Conservation (phyloP, 2,329 filamentous ascomycete species). For the Fusarium luffae region DNA sequence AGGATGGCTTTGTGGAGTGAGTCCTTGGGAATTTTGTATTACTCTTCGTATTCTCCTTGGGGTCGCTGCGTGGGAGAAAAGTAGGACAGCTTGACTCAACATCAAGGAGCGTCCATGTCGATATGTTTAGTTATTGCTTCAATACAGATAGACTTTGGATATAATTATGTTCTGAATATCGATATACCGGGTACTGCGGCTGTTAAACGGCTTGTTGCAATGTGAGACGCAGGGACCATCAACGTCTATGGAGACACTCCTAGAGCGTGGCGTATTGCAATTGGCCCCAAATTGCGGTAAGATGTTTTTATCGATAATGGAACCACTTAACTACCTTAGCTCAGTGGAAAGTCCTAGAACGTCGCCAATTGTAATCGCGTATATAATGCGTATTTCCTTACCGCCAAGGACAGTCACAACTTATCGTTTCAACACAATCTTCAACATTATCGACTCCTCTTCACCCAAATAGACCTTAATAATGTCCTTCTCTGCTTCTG, state of each 20-base stretch:
- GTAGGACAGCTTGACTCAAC: not conserved
- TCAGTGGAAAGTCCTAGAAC: not conserved
- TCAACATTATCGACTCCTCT: not conserved
- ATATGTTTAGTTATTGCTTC: not conserved
- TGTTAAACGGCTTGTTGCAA: not conserved
- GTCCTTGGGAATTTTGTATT: accelerated
- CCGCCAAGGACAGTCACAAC: not conserved
- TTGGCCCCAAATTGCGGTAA: not conserved
- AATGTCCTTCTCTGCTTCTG: not conserved
- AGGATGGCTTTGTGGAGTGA: not conserved
- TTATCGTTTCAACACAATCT: not conserved
- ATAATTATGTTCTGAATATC: not conserved
- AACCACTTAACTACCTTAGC: not conserved
- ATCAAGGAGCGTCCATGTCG: accelerated
- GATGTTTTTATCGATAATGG: not conserved
- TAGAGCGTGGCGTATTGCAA: not conserved
- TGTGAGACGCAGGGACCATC: not conserved
- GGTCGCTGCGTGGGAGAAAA: accelerated
- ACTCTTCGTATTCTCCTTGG: accelerated
- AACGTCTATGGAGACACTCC: not conserved
- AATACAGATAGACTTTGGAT: not conserved
- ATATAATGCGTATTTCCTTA: not conserved
- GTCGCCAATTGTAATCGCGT: not conserved
- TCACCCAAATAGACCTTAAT: accelerated
- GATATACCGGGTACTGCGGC: not conserved